These are phyloP conservation scores for Conoideocrella luteorostrata DNA, from an alignment of 2,329 filamentous ascomycete species.

Conservation along the genomic window DNA sequence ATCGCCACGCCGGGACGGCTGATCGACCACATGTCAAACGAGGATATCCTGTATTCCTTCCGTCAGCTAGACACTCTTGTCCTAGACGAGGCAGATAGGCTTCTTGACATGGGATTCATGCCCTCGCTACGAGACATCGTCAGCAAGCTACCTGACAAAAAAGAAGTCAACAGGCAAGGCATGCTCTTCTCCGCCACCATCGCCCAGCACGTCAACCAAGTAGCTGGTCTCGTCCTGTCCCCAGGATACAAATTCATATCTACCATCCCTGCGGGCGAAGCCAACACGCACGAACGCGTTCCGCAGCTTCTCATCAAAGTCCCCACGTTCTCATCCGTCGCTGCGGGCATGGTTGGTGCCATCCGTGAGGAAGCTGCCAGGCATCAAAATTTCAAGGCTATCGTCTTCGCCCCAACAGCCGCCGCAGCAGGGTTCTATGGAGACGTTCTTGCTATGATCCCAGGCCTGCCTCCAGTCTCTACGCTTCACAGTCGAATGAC, in stretches of 20 bases:
- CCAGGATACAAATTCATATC: constrained; percentile 73
- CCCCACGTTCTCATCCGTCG: constrained; percentile 64
- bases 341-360: constrained; percentile 50
- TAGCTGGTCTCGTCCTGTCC: constrained; percentile 64
- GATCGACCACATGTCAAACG: constrained; percentile 70
- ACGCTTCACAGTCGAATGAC: constrained; percentile 45
- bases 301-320: constrained; percentile 65
- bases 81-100: constrained; percentile 75
- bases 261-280: constrained; percentile 68
- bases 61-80: constrained; percentile 68
- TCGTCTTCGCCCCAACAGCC: constrained; percentile 68
- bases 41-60: constrained; percentile 61
- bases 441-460: constrained; percentile 32
- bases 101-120: constrained; percentile 83
- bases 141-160: constrained; percentile 58
- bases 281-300: constrained; percentile 68
- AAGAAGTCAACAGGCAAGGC: constrained; percentile 55
- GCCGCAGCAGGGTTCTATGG: constrained; percentile 45
- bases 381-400: constrained; percentile 66
- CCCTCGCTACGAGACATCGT: constrained; percentile 72
- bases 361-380: constrained; percentile 39
- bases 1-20: constrained; percentile 77
- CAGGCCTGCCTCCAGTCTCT: constrained; percentile 36
- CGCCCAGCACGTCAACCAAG: constrained; percentile 67
- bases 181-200: constrained; percentile 86